phyloP scores from a whole-genome alignment of 768 basidiomycete species.

The Lactifluus piperatus region DNA sequence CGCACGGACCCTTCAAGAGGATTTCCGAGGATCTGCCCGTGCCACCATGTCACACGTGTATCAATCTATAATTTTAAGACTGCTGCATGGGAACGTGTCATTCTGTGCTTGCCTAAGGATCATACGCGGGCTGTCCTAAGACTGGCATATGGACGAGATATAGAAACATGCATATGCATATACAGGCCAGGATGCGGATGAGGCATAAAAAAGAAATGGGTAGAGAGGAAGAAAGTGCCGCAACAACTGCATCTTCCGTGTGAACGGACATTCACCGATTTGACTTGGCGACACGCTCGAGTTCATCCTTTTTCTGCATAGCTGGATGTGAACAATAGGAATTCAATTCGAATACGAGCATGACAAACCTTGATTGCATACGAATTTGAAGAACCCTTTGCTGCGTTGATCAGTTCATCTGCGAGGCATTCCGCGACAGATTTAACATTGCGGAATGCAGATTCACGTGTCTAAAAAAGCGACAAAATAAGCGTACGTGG shows the following conservation, averaged over 20 bases:
- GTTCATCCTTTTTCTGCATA: conserved; percentile 92
- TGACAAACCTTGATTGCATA: conserved; percentile 91
- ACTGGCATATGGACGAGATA: conserved; percentile 10
- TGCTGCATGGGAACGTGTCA: not conserved
- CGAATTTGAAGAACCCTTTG: conserved; percentile 99
- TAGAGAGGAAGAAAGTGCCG: not conserved
- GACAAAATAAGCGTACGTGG: not conserved
- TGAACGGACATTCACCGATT: conserved; percentile 70
- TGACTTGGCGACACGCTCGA: conserved; percentile 99
- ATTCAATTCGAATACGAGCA: not conserved
- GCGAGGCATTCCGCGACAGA: conserved; percentile 98
- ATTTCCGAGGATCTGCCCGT: conserved; percentile 6
- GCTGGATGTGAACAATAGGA: not conserved
- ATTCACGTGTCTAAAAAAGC: conserved; percentile 83
- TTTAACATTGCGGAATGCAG: conserved; percentile 99
- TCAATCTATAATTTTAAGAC: conserved; percentile 8
- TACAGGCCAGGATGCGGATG: not conserved
- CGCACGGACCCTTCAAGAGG: not conserved
- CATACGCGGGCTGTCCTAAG: conserved; percentile 2
- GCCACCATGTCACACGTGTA: conserved; percentile 5
- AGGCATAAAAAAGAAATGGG: conserved; percentile 3
- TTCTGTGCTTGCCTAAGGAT: conserved; percentile 5
- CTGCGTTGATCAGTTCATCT: conserved; percentile 99
- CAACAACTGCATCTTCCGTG: conserved; percentile 9
- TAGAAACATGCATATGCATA: conserved; percentile 6